Evolutionary conservation across 2,329 filamentous ascomycete species (phyloP).

Genomic region (Aspergillus luchuensis): DNA sequence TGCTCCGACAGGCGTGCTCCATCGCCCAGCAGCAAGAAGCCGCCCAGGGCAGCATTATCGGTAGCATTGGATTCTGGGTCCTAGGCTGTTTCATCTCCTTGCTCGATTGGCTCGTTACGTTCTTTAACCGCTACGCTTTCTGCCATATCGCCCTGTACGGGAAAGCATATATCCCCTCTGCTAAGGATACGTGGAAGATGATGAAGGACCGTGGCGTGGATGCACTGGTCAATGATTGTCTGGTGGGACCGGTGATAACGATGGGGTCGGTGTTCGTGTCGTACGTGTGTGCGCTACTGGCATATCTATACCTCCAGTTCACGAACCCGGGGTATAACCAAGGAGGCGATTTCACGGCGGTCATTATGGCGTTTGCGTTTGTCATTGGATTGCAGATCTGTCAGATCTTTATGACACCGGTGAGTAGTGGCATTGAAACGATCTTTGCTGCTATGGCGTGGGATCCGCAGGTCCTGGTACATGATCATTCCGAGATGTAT

Average conservation of each 20-base stretch:
- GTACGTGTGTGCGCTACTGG: slow-evolving; percentile 76
- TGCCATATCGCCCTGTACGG: slow-evolving; percentile 92
- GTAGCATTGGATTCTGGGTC: slow-evolving; percentile 69
- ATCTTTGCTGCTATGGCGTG: slow-evolving; percentile 79
- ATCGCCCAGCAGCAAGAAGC: slow-evolving; percentile 70
- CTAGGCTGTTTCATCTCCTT: slow-evolving; percentile 75
- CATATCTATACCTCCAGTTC: slow-evolving; percentile 84
- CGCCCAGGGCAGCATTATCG: slow-evolving; percentile 68
- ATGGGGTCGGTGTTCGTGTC: slow-evolving; percentile 82
- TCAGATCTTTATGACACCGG: slow-evolving; percentile 84
- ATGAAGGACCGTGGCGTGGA: slow-evolving; percentile 91
- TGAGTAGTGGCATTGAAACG: slow-evolving; percentile 86
- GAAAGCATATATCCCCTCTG: slow-evolving; percentile 80
- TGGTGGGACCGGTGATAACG: slow-evolving; percentile 71
- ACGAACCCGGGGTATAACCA: slow-evolving; percentile 78
- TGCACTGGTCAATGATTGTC: slow-evolving; percentile 83
- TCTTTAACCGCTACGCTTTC: slow-evolving; percentile 91
- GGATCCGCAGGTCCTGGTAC: slow-evolving; percentile 69
- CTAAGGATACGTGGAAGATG: slow-evolving; percentile 88
- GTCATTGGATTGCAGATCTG: slow-evolving; percentile 87
- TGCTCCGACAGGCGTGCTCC: slow-evolving; percentile 77
- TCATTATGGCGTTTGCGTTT: slow-evolving; percentile 83
- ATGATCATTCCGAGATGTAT: slow-evolving; percentile 81
- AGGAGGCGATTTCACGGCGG: slow-evolving; percentile 67
- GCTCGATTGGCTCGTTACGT: slow-evolving; percentile 82